Evolutionary conservation across 129 eudicot species (phyloP).

Genomic region (Kitagawia praeruptora): DNA sequence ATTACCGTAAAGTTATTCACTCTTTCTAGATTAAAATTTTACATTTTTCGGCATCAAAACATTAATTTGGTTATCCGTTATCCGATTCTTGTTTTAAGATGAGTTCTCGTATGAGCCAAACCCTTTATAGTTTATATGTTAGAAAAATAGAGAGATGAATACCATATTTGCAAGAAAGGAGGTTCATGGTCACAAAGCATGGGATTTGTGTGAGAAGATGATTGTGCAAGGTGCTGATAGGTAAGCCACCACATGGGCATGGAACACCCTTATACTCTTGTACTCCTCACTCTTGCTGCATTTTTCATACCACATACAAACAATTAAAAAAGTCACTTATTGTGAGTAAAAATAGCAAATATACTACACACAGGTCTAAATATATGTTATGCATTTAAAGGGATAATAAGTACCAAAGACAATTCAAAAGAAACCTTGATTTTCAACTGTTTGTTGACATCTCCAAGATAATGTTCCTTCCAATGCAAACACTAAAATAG

Average conservation of each 20-base stretch:
- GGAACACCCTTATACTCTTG: constrained; percentile 38
- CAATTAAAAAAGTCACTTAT: not conserved
- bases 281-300: constrained; percentile 64
- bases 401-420: constrained; percentile 40
- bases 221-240: constrained; percentile 8
- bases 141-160: not conserved
- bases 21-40: not conserved
- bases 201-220: constrained; percentile 35
- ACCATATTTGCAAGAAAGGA: constrained; percentile 76
- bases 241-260: constrained; percentile 51
- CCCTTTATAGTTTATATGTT: not conserved
- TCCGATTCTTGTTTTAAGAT: not conserved
- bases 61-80: not conserved
- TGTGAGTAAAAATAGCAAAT: not conserved
- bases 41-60: not conserved
- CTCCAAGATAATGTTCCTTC: constrained; percentile 91
- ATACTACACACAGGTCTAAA: not conserved
- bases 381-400: too few relatives aligned
- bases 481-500: not conserved
- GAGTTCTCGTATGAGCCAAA: not conserved
- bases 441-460: constrained; percentile 86
- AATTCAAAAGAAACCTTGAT: constrained; percentile 74
- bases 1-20: too few relatives aligned
- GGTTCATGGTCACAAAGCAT: constrained; percentile 55
- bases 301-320: not conserved